Evolutionary conservation across 2,329 filamentous ascomycete species (phyloP), one percentile per base, ranked within the genome.

Genomic region (Aspergillus bombycis): DNA sequence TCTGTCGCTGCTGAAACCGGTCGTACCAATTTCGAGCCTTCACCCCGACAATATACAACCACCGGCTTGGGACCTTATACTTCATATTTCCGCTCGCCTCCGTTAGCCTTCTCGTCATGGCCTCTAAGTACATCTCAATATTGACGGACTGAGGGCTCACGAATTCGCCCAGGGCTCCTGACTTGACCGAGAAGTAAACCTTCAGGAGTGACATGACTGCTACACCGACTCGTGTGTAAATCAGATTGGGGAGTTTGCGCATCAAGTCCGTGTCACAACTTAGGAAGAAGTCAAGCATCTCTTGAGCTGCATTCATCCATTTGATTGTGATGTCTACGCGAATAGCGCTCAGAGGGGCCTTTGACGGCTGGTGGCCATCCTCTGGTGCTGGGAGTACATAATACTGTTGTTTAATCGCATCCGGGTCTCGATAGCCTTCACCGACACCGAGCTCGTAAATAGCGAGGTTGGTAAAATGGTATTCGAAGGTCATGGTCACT

Each of bases 261-360:
- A 77, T 68, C 10, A 74, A 71, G 16, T 76, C 73, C 16, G 70
- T 72, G 61, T 74, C 75, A 61, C 75, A 78, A 41, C 62, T 67
- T 38, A 54, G 64, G 26, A 76, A 71, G 2, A 71, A 69, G 57
- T 78, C 71, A 19, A 78, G 69, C 58, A 77, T 58, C 57, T 74
- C 70, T 9, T 77, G 76, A 12, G 75, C 72, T 23, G 75, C 72
- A 50, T 75, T 72, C 74, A 78, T 71, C 75, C 75, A 78, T 68
- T 77, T 78, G 48, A 78, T 69, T 3, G 70, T 77, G 63, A 78
- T 70, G 54, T 78, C 75, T 57, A 78, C 70, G 23, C 75, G 75
- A 57, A 75, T 70, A 3, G 73, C 74, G 55, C 75, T 77, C 26
- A 77, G 65, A 6, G 68, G 68, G 8, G 62, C 52, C 4, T 63